Base-by-base conservation (phyloP, 495 filamentous ascomycete species). In the Entonaema liquescens region DNA sequence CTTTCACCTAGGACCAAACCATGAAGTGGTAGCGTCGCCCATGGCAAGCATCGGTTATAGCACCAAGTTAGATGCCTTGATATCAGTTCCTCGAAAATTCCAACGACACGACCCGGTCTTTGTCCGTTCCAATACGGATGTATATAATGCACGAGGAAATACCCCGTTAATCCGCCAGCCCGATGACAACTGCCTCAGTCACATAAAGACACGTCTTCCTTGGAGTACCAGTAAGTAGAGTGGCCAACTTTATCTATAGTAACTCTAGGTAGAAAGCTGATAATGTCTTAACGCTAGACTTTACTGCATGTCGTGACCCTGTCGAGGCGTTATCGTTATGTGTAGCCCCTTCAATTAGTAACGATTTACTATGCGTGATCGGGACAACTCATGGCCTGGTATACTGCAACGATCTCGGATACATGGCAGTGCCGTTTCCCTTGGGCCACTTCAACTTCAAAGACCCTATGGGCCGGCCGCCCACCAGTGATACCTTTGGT, bases 341-440 rank as follows among this genome's bases (percentile, higher is more conserved):
- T 3, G 6, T 47, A 11, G 62, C 17, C 47, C 74, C 1, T 71
- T 71, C 5, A 73, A 38, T 59, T 0, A 52, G 62, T 2, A 74
- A 72, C 11, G 19, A 63, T 6, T 25, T 76, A 0, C 54, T 72
- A 21, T 79, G 77, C 62, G 54, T 79, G 2, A 59, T 77, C 2
- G 81, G 80, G 25, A 81, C 80, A 1, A 74, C 54, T 40, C n/a
- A 33, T 0, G 82, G 82, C 19, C 59, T 82, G 21, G 7, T 71
- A 6, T 33, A 62, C 11, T 56, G 72, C 13, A 19, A 15, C 40
- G 3, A 19, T 23, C 23, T 15, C 1, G 26, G 26, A 7, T 28
- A 53, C 49, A 53, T 29, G 25, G 42, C 17, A 9, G 49, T 53
- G 13, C 26, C 49, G 0, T 53, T 53, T 7, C 33, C 29, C 33